These are phyloP conservation scores for Metarhizium humberi DNA, from an alignment of 2,329 filamentous ascomycete species.

Conservation along the genomic window DNA sequence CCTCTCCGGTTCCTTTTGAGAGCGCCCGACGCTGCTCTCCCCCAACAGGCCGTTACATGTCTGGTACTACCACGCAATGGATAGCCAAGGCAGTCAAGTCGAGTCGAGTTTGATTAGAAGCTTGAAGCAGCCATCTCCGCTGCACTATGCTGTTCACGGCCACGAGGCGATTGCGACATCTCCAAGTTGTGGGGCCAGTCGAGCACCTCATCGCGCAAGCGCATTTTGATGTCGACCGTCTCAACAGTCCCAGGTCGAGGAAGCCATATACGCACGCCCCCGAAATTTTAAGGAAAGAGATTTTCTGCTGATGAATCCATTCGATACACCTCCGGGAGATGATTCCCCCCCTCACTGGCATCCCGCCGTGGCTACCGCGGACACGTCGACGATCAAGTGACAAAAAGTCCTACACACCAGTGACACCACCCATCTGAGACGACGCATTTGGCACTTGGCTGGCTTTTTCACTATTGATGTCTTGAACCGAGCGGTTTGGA, in stretches of 20 bases:
- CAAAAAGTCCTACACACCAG: neutral
- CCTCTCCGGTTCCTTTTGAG: too few species aligned
- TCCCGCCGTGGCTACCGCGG: neutral
- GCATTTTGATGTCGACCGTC: neutral
- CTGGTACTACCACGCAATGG: neutral
- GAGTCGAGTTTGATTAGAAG: neutral
- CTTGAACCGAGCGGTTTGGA: neutral
- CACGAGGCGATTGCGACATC: conserved; percentile 9
- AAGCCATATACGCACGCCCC: neutral
- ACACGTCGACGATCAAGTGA: neutral
- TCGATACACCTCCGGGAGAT: too few species aligned
- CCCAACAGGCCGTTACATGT: neutral
- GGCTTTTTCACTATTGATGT: neutral
- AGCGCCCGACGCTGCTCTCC: neutral
- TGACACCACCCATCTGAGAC: neutral
- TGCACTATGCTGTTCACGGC: conserved; percentile 1
- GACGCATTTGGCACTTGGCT: neutral
- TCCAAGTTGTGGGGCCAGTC: conserved; percentile 1
- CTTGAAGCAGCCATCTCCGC: neutral
- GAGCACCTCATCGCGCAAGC: conserved; percentile 7
- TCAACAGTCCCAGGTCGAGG: neutral
- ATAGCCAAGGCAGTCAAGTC: too few species aligned
- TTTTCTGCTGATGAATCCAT: too few species aligned
- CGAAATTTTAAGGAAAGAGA: neutral
- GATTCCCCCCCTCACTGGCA: neutral